phyloP scores from a whole-genome alignment of 164 flowering plant genomes.

The Magnolia sinica region DNA sequence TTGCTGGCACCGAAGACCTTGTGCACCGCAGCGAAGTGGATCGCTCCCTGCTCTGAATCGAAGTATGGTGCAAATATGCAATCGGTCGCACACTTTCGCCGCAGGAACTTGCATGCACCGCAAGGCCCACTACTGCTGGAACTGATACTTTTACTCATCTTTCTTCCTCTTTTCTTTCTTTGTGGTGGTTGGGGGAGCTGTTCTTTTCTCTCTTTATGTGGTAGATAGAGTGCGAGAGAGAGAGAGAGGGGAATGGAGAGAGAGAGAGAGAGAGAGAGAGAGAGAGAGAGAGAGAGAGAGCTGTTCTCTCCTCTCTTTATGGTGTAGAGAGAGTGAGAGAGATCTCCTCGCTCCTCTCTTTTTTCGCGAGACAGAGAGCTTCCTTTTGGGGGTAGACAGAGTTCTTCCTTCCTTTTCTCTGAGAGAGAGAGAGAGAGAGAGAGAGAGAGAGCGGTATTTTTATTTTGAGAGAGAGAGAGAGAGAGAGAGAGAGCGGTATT shows the following conservation, averaged over 20 bases:
- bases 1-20: constrained; percentile 96
- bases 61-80: constrained; percentile 93
- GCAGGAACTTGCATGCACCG: constrained; percentile 90
- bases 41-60: constrained; percentile 87
- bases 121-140: constrained; percentile 70
- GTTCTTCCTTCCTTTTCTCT: too few species aligned
- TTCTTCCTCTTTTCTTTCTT: background rate
- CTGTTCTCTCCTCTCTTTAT: background rate
- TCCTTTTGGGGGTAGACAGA: background rate
- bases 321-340: background rate
- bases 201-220: background rate
- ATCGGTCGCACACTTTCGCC: constrained; percentile 80
- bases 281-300: background rate
- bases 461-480: background rate
- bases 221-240: too few species aligned
- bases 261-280: background rate
- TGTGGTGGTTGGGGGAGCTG: too few species aligned
- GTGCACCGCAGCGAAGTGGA: constrained; percentile 90
- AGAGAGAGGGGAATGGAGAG: background rate
- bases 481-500: constrained; percentile 8
- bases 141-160: constrained; percentile 19
- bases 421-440: background rate
- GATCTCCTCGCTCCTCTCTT: background rate
- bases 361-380: background rate
- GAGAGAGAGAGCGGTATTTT: too few species aligned